Evolutionary conservation across 768 basidiomycete species (phyloP).

Genomic region (Amanita muscaria): DNA sequence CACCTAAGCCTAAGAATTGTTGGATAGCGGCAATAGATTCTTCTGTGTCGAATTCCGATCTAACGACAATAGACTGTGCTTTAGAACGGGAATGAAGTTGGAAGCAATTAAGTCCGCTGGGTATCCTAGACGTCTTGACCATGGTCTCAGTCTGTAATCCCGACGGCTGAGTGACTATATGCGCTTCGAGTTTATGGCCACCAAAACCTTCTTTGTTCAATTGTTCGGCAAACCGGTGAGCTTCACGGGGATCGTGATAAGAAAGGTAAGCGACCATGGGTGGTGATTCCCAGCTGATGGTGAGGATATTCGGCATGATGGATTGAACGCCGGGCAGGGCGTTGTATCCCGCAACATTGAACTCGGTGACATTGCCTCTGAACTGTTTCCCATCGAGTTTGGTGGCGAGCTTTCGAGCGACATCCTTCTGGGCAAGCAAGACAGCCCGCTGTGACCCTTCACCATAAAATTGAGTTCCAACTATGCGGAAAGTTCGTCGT

Average conservation of each 20-base stretch:
- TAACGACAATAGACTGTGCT: conserved; percentile 1
- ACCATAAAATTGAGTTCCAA: conserved; percentile 3
- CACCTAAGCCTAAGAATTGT: not conserved
- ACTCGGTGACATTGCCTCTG: not conserved
- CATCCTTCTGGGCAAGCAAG: not conserved
- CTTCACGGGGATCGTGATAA: conserved; percentile 1
- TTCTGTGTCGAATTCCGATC: not conserved
- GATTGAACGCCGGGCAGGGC: not conserved
- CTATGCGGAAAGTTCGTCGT: not conserved
- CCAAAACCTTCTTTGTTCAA: not conserved
- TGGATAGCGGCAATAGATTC: not conserved
- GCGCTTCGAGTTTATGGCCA: not conserved
- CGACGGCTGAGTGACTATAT: not conserved
- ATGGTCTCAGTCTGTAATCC: not conserved
- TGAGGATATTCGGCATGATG: not conserved
- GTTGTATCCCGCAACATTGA: conserved; percentile 1
- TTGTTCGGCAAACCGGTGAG: not conserved
- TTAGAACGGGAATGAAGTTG: not conserved
- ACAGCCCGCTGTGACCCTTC: not conserved
- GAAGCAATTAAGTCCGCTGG: not conserved
- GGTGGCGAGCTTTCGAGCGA: not conserved
- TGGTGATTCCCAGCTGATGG: conserved; percentile 1
- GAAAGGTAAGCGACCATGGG: conserved; percentile 1
- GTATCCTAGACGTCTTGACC: not conserved
- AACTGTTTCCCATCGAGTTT: not conserved